Evolutionary conservation across 257 asterid species (phyloP).

Genomic region (Paraleonurus japonicus): DNA sequence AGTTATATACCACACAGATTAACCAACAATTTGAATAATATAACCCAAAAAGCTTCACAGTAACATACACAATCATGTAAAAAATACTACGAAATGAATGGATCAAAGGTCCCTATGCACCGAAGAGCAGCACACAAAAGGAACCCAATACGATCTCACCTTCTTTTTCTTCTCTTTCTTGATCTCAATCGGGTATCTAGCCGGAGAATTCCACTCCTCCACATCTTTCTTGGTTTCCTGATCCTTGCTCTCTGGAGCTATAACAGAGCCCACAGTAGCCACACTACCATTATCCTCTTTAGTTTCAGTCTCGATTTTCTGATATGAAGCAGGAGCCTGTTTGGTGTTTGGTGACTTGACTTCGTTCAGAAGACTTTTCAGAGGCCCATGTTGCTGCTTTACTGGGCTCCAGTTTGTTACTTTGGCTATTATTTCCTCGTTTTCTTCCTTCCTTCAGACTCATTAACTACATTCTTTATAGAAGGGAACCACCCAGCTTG

Average conservation of each 20-base stretch:
- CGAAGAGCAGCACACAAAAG: constrained; percentile 86
- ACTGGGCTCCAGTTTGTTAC: constrained; percentile 71
- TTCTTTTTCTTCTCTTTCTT: constrained; percentile 85
- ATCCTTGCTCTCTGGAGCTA: constrained; percentile 29
- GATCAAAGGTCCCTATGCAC: constrained; percentile 52
- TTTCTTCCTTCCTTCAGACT: constrained; percentile 87
- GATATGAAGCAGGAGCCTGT: constrained; percentile 37
- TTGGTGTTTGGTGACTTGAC: constrained; percentile 55
- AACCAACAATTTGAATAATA: constrained; percentile 25
- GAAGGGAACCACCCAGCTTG: constrained; percentile 81
- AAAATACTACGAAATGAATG: background rate
- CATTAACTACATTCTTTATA: constrained; percentile 59
- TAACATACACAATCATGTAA: constrained; percentile 21
- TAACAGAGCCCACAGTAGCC: constrained; percentile 38
- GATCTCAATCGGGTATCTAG: constrained; percentile 70
- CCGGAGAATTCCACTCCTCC: constrained; percentile 92
- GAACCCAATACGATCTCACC: constrained; percentile 69
- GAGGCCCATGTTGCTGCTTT: constrained; percentile 67
- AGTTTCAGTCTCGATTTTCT: constrained; percentile 37
- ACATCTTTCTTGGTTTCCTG: constrained; percentile 41
- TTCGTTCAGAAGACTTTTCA: constrained; percentile 61
- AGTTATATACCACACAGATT: constrained; percentile 25
- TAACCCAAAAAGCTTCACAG: constrained; percentile 9
- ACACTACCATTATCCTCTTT: constrained; percentile 37
- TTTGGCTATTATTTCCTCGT: constrained; percentile 77